Conservation (phyloP, 2,329 filamentous ascomycete genomes). For the Neonectria faginata region DNA sequence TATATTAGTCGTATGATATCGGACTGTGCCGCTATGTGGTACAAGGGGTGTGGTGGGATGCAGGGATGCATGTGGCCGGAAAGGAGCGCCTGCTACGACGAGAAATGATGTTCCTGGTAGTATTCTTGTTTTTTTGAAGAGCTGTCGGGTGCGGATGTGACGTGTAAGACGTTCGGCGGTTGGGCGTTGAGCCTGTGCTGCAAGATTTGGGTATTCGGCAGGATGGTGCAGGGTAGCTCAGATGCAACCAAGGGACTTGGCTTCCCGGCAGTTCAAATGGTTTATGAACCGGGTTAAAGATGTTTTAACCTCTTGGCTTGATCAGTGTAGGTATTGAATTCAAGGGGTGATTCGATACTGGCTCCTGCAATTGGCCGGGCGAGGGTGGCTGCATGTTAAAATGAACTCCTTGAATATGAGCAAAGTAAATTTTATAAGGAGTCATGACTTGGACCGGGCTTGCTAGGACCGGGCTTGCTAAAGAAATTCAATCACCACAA, state of each 20-base stretch:
- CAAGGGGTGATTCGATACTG: not conserved
- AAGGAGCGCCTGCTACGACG: conserved; percentile 8
- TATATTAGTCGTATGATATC: conserved; percentile 25
- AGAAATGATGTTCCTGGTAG: not conserved
- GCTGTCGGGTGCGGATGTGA: not conserved
- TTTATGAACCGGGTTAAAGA: not conserved
- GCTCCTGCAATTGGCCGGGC: not conserved
- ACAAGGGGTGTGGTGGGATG: conserved; percentile 16
- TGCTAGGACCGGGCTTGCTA: too few species aligned
- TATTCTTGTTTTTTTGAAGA: not conserved
- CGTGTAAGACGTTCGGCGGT: not conserved
- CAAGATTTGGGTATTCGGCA: not conserved
- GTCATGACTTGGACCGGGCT: too few species aligned
- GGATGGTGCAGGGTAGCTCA: not conserved
- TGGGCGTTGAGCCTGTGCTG: not conserved
- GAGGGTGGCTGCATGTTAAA: not conserved
- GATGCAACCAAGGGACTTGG: not conserved
- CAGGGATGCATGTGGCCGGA: conserved; percentile 20
- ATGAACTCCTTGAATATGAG: not conserved
- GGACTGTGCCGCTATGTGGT: conserved; percentile 19
- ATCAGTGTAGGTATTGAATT: not conserved
- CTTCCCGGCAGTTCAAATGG: not conserved
- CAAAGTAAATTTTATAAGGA: not conserved
- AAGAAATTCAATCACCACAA: too few species aligned
- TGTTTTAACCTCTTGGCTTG: not conserved